Evolutionary conservation across 23 red algal genomes (phyloP), one percentile per base, ranked within the genome.

Genomic region (Gracilaria gracilis): DNA sequence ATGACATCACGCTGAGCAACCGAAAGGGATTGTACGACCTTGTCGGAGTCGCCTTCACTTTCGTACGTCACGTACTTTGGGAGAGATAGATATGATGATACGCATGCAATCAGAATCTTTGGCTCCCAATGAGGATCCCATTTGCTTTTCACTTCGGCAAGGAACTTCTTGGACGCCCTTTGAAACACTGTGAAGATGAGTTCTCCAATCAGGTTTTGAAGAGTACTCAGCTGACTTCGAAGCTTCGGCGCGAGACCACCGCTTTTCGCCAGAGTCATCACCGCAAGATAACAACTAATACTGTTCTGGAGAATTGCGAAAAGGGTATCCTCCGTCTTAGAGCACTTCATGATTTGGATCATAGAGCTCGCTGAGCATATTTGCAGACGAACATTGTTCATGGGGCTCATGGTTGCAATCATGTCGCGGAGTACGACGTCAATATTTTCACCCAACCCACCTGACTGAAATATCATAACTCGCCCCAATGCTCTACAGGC

Each of bases 401-500:
- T 12, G 1, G 69, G 69, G 39, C 69, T 77, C 46, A 77, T 51
- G 39, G 37, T 20, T 23, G 39, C 54, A 39, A 59, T 4, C 4
- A 62, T 82, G 16, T 34, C 53, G 54, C 28, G 4, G 13, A 82
- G 53, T 24, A 82, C 64, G n/a, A 15, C 39, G 42, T 82, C 79
- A 77, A 25, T 4, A 5, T 31, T 40, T 62, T 82, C 5, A 20
- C n/a, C 20, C 34, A 61, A 27, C 0, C 49, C 36, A 40, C 72
- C 31, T 48, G 23, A 9, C 4, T 77, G 40, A 50, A 37, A 9
- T 2, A 25, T 29, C 24, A 62, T 31, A 44, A 82, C 31, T 39
- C 79, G 47, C 32, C 79, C 79, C 58, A 82, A 46, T 39, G 79
- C 79, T 25, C 49, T 62, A 34, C 79, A 82, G 64, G 40, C 32